Evolutionary conservation across 441 rosid species (phyloP).

Genomic region (Erodium trifolium): DNA sequence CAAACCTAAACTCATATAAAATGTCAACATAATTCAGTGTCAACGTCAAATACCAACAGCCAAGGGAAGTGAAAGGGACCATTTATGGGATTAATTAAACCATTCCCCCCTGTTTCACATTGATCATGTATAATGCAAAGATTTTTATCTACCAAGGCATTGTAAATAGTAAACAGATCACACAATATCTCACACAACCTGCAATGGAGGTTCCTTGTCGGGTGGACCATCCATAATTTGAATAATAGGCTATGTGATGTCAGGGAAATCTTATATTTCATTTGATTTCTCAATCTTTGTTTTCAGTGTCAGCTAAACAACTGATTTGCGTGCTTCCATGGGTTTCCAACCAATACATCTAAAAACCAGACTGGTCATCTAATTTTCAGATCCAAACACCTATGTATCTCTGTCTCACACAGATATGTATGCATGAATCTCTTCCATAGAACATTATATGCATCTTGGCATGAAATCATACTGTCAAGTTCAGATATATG

Average conservation of each 20-base stretch:
- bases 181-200: no score
- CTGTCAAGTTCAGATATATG: constrained; percentile 10
- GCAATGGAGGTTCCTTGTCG: constrained; percentile 33
- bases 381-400: constrained; percentile 17
- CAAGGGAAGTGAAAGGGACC: constrained; percentile 23
- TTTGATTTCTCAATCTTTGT: constrained; percentile 3
- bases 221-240: constrained; percentile 29
- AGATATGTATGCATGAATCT: no score
- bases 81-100: constrained; percentile 14
- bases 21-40: constrained; percentile 33
- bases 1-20: constrained; percentile 29
- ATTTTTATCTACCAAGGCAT: constrained; percentile 16
- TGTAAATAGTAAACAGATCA: no score
- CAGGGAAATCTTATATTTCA: constrained; percentile 16
- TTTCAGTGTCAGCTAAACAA: constrained; percentile 57
- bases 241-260: constrained; percentile 28
- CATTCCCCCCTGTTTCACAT: constrained; percentile 15
- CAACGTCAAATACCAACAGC: constrained; percentile 34
- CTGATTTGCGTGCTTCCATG: constrained; percentile 50
- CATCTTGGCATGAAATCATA: constrained; percentile 2
- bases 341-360: constrained; percentile 44
- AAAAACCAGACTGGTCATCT: constrained; percentile 20
- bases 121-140: constrained; percentile 14
- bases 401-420: constrained; percentile 4
- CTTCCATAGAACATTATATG: constrained; percentile 15